phyloP scores from a whole-genome alignment of 345 rosid genomes.

The Linum usitatissimum region DNA sequence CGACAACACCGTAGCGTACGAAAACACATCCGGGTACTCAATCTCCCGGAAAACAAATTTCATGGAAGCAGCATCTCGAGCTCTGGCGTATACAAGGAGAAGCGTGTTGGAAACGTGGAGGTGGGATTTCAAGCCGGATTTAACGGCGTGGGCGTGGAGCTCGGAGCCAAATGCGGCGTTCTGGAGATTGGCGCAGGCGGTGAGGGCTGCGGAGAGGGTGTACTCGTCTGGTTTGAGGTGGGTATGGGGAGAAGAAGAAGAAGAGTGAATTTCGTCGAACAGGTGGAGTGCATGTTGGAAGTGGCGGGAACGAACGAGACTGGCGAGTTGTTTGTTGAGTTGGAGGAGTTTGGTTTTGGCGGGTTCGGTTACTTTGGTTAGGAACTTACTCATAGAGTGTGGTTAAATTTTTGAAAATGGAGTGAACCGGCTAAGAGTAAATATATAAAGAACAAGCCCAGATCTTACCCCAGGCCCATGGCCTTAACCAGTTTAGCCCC shows the following conservation, averaged over 20 bases:
- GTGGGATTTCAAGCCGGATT: constrained; percentile 33
- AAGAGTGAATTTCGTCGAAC: constrained; percentile 31
- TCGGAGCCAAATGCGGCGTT: constrained; percentile 32
- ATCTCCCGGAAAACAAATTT: constrained; percentile 44
- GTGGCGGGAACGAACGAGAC: constrained; percentile 31
- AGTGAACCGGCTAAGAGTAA: too few species aligned
- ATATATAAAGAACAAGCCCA: too few species aligned
- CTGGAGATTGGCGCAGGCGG: constrained; percentile 46
- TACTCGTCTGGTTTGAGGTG: constrained; percentile 48
- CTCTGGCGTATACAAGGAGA: constrained; percentile 43
- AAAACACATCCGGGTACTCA: constrained; percentile 46
- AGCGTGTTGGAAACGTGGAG: constrained; percentile 54
- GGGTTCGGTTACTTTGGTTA: constrained; percentile 1
- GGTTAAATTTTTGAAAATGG: not conserved
- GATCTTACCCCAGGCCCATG: too few species aligned
- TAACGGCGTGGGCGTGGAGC: constrained; percentile 47
- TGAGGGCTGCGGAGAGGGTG: constrained; percentile 46
- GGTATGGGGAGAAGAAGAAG: constrained; percentile 9
- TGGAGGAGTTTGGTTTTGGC: constrained; percentile 25
- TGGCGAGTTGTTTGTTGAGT: constrained; percentile 40
- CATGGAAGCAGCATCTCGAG: constrained; percentile 25
- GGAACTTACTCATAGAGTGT: constrained; percentile 1
- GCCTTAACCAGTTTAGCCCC: too few species aligned
- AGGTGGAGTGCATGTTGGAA: constrained; percentile 41
- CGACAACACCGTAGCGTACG: constrained; percentile 55